These are phyloP conservation scores for Streptanthus diversifolius DNA, from an alignment of 345 rosid species.

Conservation along the genomic window DNA sequence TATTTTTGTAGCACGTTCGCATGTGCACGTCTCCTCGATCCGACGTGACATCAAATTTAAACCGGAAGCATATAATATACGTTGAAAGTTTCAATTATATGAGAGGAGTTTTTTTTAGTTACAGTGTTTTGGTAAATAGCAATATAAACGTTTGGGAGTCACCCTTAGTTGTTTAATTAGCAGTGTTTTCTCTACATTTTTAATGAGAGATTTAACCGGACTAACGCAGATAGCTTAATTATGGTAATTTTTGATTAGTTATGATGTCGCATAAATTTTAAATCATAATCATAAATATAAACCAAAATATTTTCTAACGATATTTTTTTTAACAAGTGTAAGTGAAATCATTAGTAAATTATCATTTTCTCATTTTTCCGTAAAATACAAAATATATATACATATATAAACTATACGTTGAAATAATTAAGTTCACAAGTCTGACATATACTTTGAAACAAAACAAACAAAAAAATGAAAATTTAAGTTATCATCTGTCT, in stretches of 20 bases:
- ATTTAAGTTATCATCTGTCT: background rate
- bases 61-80: background rate
- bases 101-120: background rate
- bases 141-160: background rate
- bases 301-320: too few relatives aligned
- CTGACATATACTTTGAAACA: background rate
- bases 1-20: background rate
- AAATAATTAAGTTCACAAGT: background rate
- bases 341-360: background rate
- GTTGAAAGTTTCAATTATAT: background rate
- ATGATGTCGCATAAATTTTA: too few relatives aligned
- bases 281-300: too few relatives aligned
- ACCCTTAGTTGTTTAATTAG: background rate
- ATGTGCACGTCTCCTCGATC: background rate
- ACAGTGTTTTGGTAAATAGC: background rate
- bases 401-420: background rate
- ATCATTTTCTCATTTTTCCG: background rate
- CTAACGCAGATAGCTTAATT: too few relatives aligned
- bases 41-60: background rate
- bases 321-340: too few relatives aligned
- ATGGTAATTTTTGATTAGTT: too few relatives aligned
- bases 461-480: background rate
- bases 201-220: too few relatives aligned
- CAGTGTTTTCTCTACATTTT: too few relatives aligned
- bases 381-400: background rate